Percentiles rank a stretch among this genome's conserved stretches.
Conservation (phyloP, 129 eudicot species). For the carrot (Daucus carota) region DNA sequence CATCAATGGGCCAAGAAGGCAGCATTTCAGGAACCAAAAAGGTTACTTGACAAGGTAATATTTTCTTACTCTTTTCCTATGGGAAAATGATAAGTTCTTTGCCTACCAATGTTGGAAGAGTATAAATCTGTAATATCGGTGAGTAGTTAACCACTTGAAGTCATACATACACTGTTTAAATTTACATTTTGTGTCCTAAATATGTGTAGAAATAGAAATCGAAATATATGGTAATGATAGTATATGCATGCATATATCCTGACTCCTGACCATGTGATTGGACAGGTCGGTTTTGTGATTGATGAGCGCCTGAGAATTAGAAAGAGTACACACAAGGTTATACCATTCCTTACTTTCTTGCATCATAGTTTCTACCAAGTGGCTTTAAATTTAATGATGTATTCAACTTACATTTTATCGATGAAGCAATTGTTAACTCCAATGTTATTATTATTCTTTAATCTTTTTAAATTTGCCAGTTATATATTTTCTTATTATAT, state of each 20-base stretch:
- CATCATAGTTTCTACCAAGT: background rate
- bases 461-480: background rate
- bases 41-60: constrained; percentile 80
- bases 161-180: background rate
- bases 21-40: constrained; percentile 87
- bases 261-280: background rate
- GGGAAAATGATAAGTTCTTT: background rate
- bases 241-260: background rate
- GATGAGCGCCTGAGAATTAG: constrained; percentile 82
- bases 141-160: background rate
- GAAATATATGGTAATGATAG: background rate
- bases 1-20: constrained; percentile 96
- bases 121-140: background rate
- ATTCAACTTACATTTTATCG: background rate
- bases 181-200: background rate
- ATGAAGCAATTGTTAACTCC: background rate
- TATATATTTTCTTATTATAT: background rate
- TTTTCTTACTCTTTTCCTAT: background rate
- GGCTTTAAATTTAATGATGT: background rate
- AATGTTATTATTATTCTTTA: background rate
- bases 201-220: too few relatives aligned
- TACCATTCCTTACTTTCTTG: background rate
- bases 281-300: constrained; percentile 76
- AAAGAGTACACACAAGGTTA: constrained; percentile 74
- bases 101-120: background rate